Percentiles rank a stretch among this genome's conserved stretches.
These are phyloP conservation scores for Ceratocystiopsis sp. DNA, from an alignment of 2,329 filamentous ascomycete genomes.

Conservation along the genomic window DNA sequence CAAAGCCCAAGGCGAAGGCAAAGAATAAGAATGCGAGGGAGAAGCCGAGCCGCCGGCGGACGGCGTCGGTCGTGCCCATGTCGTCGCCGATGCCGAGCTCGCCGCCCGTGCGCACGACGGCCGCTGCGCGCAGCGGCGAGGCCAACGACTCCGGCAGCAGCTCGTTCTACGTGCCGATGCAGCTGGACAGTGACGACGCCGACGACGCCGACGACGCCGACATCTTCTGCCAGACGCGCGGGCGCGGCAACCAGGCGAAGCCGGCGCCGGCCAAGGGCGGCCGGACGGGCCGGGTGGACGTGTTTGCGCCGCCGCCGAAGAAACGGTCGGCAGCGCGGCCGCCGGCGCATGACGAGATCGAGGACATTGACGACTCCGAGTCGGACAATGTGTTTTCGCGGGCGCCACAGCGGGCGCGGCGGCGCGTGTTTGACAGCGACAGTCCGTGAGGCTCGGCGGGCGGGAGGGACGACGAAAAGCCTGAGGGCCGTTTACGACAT, in stretches of 20 bases:
- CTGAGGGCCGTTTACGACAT: neutral
- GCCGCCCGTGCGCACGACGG: constrained; percentile 1
- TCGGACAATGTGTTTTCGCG: no score
- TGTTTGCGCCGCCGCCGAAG: no score
- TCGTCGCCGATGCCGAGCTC: constrained; percentile 8
- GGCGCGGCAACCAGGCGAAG: no score
- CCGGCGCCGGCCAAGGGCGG: no score
- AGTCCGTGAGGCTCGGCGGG: constrained; percentile 6
- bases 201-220: no score
- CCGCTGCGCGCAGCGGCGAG: neutral
- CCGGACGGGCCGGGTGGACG: no score
- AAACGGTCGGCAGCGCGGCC: no score
- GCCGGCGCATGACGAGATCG: neutral
- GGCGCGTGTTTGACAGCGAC: constrained; percentile 6
- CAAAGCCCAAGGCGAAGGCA: neutral
- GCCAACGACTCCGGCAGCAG: neutral
- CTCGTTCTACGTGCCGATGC: no score
- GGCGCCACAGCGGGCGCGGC: constrained; percentile 1
- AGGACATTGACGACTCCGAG: neutral
- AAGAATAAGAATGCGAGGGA: no score
- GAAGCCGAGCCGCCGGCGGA: neutral
- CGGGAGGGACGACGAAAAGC: constrained; percentile 1
- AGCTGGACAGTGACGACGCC: no score
- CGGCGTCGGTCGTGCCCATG: neutral
- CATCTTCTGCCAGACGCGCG: no score